Conservation (phyloP, 345 rosid species). For the Euphorbia lathyris region DNA sequence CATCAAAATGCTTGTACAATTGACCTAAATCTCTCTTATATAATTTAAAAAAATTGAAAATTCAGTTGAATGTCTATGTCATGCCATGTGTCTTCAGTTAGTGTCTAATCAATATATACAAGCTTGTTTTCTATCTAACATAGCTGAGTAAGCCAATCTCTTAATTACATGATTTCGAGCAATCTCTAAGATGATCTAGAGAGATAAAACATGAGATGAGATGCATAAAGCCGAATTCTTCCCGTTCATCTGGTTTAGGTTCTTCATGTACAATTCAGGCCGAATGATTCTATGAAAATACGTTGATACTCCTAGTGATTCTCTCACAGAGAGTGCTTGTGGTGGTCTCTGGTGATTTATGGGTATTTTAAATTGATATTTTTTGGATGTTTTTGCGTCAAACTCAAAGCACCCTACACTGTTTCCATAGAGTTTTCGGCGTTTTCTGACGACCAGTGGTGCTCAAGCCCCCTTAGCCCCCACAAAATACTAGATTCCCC, state of each 20-base stretch:
- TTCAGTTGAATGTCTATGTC: neutral
- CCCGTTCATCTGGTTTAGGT: too few species aligned
- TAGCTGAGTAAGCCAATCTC: neutral
- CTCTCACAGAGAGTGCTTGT: too few species aligned
- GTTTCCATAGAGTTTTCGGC: too few species aligned
- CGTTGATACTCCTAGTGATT: too few species aligned
- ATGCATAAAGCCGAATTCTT: neutral
- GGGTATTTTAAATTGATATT: too few species aligned
- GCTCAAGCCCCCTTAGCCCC: too few species aligned
- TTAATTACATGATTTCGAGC: neutral
- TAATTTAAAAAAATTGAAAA: too few species aligned
- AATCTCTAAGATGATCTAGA: neutral
- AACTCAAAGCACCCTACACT: too few species aligned
- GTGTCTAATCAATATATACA: neutral
- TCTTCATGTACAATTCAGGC: neutral
- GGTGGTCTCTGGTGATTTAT: too few species aligned
- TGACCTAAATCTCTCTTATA: constrained; percentile 10
- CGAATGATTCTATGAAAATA: neutral
- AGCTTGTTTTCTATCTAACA: neutral
- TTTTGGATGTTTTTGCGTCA: too few species aligned
- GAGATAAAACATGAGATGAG: neutral
- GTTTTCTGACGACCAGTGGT: too few species aligned
- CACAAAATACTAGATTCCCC: neutral
- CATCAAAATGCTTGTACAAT: constrained; percentile 10
- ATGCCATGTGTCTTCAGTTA: too few species aligned